Base-by-base conservation (phyloP, 202 grass and related monocot genomes). In the Zizania palustris region DNA sequence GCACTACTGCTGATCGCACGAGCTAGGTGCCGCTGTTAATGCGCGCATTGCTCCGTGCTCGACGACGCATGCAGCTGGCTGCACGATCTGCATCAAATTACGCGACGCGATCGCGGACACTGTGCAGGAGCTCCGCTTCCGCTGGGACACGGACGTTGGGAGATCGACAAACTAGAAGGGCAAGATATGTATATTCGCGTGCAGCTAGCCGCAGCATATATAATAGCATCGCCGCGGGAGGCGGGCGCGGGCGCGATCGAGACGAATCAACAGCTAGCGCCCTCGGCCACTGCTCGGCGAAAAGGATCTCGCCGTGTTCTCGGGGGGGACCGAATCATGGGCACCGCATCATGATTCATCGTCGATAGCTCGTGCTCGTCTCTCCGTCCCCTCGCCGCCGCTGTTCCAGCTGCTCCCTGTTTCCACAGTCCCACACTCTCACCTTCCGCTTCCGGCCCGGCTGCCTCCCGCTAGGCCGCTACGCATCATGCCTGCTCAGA, bases 301-400 rank as follows among this genome's bases (percentile, higher is more conserved):
- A 55, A 83, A 34, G 2, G 6, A 39, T 13, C 5, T 66, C 22
- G 74, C 85, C 34, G 67, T 46, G 62, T 74, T 58, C 18, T 28
- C 28, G 28, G 5, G 15, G 55, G 45, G 18, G 45, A 79, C 80
- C 70, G 48, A 73, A 84, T 84, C 75, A 80, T 84, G 69, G 38
- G 18, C 67, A 9, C 5, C 43, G 50, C 83, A 85, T 80, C 77
- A 63, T 80, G 70, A 7, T 6, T 77, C 55, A 57, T 46, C 33
- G 11, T 20, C n/a, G 59, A 51, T 28, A 0, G 28, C 35, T 35
- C 15, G 5, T 0, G 28, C 21, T 16, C 59, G 15, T n/a, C 71
- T 39, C 43, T 2, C n/a, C n/a, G n/a, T n/a, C 28, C 28, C 28
- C 28, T 28, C 28, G 28, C 28, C 28, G 28, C 61, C 66, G 5